Conservation (phyloP, 1,284 basidiomycete genomes). For the Afroboletus lepidellus region DNA sequence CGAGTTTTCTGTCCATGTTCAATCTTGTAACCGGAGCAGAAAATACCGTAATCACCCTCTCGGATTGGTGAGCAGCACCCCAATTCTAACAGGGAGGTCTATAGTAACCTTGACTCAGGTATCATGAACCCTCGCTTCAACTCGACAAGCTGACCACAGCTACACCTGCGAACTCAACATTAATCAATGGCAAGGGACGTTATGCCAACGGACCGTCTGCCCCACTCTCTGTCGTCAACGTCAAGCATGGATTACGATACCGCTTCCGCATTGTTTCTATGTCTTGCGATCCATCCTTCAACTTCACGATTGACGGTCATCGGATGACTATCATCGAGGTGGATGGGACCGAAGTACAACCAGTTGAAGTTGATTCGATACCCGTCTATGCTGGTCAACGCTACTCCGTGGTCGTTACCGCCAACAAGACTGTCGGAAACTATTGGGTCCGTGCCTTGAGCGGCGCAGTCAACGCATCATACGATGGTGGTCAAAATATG, state of each 20-base stretch:
- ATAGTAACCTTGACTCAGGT: neutral
- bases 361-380: neutral
- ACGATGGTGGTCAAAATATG: neutral
- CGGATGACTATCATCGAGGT: neutral
- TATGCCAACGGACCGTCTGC: neutral
- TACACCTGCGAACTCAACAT: neutral
- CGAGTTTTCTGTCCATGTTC: neutral
- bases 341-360: neutral
- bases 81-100: neutral
- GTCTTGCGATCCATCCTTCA: neutral
- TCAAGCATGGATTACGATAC: neutral
- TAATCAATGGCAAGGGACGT: neutral
- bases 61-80: neutral
- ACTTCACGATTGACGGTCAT: neutral
- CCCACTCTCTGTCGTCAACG: neutral
- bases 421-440: neutral
- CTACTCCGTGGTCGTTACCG: neutral
- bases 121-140: neutral
- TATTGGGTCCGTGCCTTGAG: neutral
- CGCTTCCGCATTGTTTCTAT: neutral
- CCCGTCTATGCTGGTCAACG: neutral
- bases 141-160: neutral
- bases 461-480: neutral
- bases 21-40: neutral
- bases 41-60: neutral